Evolutionary conservation across 768 basidiomycete genomes (phyloP), one percentile per base, ranked within the genome.

Genomic region (Termitomyces titanicus): DNA sequence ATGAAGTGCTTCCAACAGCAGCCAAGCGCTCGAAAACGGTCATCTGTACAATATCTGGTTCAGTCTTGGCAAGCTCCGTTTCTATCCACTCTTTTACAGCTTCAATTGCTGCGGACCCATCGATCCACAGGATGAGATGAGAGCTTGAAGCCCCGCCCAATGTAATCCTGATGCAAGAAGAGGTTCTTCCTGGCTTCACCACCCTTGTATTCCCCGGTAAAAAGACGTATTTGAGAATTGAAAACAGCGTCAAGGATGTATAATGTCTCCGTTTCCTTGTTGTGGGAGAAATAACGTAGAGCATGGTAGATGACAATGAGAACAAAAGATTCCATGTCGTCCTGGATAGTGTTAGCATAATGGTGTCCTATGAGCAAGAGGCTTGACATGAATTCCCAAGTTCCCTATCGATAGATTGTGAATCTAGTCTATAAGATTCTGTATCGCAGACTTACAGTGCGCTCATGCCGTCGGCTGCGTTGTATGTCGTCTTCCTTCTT

Each of bases 351-450:
- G 45, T 57, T 42, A 15, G 25, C 20, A 4, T 8, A 18, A n/a
- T 51, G 47, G 15, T 35, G 22, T 33, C 29, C 27, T 1, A 3
- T 2, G 10, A 57, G 53, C 11, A 48, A 39, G 3, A 57, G 50
- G 20, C 49, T 47, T 13, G 61, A 62, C 47, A 62, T 54, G 33
- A 56, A 61, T 47, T 55, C 27, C 55, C 60, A 58, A 17, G 60
- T 61, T 3, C 58, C 58, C 61, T 59, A 18, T 11, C 7, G 12
- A 45, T 20, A 20, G 10, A 15, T 3, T 15, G 29, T 42, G 7
- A 47, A 34, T 15, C 22, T 37, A 31, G 18, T 22, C 2, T 3
- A 18, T 22, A 1, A 34, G 22, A 17, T 7, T 8, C 12, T 25
- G 12, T 15, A 17, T 18, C 4, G 54, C n/a, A 13, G 12, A 47